phyloP scores from a whole-genome alignment of 2,329 filamentous ascomycete species.

The Venturia oleaginea region DNA sequence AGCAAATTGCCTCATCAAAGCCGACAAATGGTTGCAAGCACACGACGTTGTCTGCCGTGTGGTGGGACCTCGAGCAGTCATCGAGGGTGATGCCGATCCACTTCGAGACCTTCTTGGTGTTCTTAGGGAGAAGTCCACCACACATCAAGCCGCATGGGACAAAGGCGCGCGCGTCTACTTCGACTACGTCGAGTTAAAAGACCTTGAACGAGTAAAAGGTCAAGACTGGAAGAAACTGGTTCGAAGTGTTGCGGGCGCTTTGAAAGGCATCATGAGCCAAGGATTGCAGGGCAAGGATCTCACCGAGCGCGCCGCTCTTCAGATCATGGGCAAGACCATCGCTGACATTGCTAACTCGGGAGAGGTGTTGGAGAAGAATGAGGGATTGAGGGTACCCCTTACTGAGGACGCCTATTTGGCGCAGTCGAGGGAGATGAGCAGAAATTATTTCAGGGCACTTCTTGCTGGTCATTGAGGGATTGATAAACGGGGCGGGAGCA shows the following conservation, averaged over 20 bases:
- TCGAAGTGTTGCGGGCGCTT: constrained; percentile 18
- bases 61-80: constrained; percentile 73
- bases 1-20: constrained; percentile 71
- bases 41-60: constrained; percentile 72
- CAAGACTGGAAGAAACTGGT: constrained; percentile 17
- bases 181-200: constrained; percentile 47
- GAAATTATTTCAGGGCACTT: constrained; percentile 58
- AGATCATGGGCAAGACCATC: constrained; percentile 71
- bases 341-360: constrained; percentile 38
- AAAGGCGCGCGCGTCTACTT: constrained; percentile 73
- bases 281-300: constrained; percentile 32
- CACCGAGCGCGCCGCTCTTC: constrained; percentile 58
- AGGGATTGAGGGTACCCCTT: constrained; percentile 53
- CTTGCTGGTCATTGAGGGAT: constrained; percentile 35
- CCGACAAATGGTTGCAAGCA: constrained; percentile 67
- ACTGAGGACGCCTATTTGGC: constrained; percentile 64
- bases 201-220: constrained; percentile 25
- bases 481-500: not conserved
- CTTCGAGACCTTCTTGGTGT: constrained; percentile 61
- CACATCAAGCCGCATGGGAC: constrained; percentile 62
- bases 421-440: constrained; percentile 61
- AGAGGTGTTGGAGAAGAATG: constrained; percentile 32
- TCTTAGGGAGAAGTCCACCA: constrained; percentile 40
- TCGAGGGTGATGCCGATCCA: constrained; percentile 68
- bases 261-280: constrained; percentile 26